Base-by-base conservation (phyloP, 495 filamentous ascomycete genomes). In the Penicillium cosmopolitanum region DNA sequence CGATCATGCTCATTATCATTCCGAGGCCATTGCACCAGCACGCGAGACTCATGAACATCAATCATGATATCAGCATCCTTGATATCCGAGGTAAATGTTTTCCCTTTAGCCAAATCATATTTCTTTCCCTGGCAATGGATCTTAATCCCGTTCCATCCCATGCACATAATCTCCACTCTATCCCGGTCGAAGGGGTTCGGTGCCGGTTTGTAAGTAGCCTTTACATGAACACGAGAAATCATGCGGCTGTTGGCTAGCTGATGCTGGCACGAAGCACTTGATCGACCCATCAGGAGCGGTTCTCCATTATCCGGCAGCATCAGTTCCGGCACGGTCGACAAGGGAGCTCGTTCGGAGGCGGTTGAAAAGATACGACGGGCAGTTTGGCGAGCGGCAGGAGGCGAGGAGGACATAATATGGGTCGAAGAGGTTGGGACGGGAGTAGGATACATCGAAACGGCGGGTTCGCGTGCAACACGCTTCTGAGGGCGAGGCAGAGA, bases 111-210 rank as follows among this genome's bases (percentile, higher is more conserved):
- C 73, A 98, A 71, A 61, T 96, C 91, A 81, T 89, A 95, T 31
- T 89, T 89, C 65, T 87, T 87, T 23, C 93, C 93, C 73, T 93
- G 89, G 75, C 91, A 97, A 75, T 96, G 93, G 56, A 98, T 77
- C 73, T 92, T 96, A 51, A 94, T 81, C 12, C 95, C 94, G 73
- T 98, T 98, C 93, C 94, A 97, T 16, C 95, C 95, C 67, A 89
- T 84, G 74, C 95, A 98, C 70, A 89, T 83, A 55, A 98, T 87
- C 71, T 92, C 89, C 50, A 98, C 83, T 73, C 85, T 86, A 66
- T 85, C 86, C 56, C 81, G 80, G 61, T 88, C 87, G 60, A 85
- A 78, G 6, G 82, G 76, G 28, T 84, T 83, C 7, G 82, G 77
- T 9, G 88, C 84, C 3, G 88, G 81, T 50, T 92, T 85, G 71